Conservation (phyloP, 164 flowering plant genomes). For the Vitis riparia region DNA sequence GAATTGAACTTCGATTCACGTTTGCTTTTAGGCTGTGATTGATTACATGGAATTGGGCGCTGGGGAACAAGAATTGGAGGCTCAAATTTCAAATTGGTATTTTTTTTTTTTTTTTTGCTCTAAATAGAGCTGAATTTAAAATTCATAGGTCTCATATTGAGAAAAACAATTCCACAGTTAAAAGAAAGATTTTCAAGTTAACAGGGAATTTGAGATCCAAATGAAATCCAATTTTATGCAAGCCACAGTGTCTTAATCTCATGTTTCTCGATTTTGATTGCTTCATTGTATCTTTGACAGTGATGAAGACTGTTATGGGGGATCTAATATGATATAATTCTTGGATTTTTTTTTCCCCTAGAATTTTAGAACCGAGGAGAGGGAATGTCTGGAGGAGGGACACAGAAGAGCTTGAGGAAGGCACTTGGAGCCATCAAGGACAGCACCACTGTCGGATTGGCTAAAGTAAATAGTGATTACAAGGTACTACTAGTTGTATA, state of each 20-base stretch:
- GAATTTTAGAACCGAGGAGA: conserved; percentile 27
- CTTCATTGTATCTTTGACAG: not conserved
- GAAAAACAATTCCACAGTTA: too few relatives aligned
- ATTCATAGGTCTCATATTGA: too few relatives aligned
- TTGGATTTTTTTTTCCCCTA: conserved; percentile 17
- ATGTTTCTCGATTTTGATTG: not conserved
- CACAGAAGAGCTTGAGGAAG: conserved; percentile 84
- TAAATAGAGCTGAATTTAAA: too few relatives aligned
- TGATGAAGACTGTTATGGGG: not conserved
- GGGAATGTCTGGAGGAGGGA: conserved; percentile 83
- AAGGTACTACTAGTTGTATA: conserved; percentile 50
- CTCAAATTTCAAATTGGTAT: too few relatives aligned
- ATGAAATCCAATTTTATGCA: too few relatives aligned
- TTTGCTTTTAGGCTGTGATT: not conserved
- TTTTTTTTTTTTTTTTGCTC: too few relatives aligned
- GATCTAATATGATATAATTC: not conserved
- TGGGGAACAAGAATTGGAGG: too few relatives aligned
- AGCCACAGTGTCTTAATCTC: not conserved
- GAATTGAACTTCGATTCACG: not conserved
- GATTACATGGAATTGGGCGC: too few relatives aligned
- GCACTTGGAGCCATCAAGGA: conserved; percentile 96
- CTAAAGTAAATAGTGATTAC: conserved; percentile 95
- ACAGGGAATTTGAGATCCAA: too few relatives aligned
- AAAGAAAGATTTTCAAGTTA: too few relatives aligned
- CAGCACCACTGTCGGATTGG: conserved; percentile 90